phyloP scores from a whole-genome alignment of 306 rosid genomes.

The Dryas octopetala region DNA sequence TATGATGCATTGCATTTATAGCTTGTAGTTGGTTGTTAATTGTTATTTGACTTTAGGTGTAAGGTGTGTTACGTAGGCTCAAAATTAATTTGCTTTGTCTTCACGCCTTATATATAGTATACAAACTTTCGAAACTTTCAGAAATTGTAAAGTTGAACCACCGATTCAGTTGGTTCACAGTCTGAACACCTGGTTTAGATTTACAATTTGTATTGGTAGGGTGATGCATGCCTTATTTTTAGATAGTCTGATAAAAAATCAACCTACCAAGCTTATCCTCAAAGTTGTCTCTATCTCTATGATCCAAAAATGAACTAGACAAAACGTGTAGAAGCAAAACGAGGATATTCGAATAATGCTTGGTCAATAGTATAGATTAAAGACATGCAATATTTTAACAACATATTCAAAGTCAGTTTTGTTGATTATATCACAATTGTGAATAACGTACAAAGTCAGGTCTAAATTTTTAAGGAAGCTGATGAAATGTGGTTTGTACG shows the following conservation, averaged over 20 bases:
- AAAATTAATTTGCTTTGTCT: neutral
- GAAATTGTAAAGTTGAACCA: too few relatives aligned
- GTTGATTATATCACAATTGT: neutral
- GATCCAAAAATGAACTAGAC: neutral
- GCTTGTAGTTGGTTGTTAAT: neutral
- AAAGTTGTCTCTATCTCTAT: neutral
- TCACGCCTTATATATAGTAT: neutral
- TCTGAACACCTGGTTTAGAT: too few relatives aligned
- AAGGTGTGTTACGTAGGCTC: neutral
- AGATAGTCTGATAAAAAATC: too few relatives aligned
- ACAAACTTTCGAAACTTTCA: neutral
- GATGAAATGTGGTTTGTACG: neutral
- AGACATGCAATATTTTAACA: neutral
- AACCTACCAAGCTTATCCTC: neutral
- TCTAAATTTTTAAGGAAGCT: neutral
- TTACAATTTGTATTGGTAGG: too few relatives aligned
- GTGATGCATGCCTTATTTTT: too few relatives aligned
- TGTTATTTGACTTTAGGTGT: slow-evolving; percentile 1
- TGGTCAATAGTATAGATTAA: neutral
- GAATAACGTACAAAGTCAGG: too few relatives aligned
- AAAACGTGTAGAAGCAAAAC: neutral
- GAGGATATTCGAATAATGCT: neutral
- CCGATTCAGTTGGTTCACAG: too few relatives aligned
- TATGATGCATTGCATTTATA: neutral
- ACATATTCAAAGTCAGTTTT: neutral